These are phyloP conservation scores for Podospora didyma DNA, from an alignment of 495 filamentous ascomycete species.

Conservation along the genomic window DNA sequence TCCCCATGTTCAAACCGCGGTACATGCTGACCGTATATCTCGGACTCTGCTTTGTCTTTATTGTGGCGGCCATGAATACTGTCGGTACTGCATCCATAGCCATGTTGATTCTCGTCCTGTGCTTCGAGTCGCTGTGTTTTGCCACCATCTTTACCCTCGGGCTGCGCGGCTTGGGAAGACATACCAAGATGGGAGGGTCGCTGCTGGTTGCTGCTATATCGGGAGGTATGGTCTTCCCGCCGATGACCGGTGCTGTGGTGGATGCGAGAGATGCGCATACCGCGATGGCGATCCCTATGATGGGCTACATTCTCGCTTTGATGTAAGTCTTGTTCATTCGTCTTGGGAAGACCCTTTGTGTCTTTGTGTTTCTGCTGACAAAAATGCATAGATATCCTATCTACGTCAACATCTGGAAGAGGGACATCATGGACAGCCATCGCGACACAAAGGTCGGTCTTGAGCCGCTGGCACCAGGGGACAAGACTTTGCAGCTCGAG, in stretches of 20 bases:
- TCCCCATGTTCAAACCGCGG: conserved; percentile 44
- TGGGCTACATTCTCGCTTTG: conserved; percentile 41
- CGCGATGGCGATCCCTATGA: conserved; percentile 43
- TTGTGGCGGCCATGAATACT: conserved; percentile 48
- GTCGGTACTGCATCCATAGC: conserved; percentile 51
- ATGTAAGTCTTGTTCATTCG: conserved; percentile 15
- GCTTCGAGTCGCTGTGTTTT: conserved; percentile 67
- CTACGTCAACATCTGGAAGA: conserved; percentile 45
- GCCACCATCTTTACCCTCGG: conserved; percentile 66
- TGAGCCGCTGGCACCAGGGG: conserved; percentile 8
- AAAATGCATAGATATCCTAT: conserved; percentile 52
- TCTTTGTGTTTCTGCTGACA: not conserved
- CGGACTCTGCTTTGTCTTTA: conserved; percentile 53
- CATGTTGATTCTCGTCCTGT: conserved; percentile 59
- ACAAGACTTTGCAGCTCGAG: conserved; percentile 19
- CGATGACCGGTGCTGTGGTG: conserved; percentile 56
- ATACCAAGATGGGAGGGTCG: conserved; percentile 62
- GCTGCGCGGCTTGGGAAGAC: conserved; percentile 62
- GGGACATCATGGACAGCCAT: conserved; percentile 42
- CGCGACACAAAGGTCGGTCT: conserved; percentile 37
- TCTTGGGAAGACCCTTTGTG: not conserved
- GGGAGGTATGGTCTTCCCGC: conserved; percentile 62
- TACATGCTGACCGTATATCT: conserved; percentile 50
- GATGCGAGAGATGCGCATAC: conserved; percentile 35
- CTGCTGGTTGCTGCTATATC: conserved; percentile 60